Evolutionary conservation across 495 filamentous ascomycete genomes (phyloP).

Genomic region (Parmelia sp.): DNA sequence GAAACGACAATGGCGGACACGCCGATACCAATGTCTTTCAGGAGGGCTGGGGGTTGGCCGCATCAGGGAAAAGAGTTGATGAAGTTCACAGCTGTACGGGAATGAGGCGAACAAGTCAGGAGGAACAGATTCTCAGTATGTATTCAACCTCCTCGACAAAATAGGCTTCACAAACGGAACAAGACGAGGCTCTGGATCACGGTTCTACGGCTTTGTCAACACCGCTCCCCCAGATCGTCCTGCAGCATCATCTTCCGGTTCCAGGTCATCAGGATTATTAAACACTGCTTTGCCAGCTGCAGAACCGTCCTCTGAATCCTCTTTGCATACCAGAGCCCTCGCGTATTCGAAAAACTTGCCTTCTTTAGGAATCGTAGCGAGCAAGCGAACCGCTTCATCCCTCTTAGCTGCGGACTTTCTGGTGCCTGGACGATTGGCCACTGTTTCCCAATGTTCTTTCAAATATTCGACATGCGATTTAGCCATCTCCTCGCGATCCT

Average conservation of each 20-base stretch:
- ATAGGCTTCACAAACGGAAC: not conserved
- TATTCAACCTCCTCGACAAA: too few species aligned
- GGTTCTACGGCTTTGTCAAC: too few species aligned
- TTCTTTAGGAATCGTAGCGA: not conserved
- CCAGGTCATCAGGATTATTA: not conserved
- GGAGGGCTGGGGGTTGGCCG: slow-evolving; percentile 3
- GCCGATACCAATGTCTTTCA: not conserved
- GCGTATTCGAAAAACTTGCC: not conserved
- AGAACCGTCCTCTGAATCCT: not conserved
- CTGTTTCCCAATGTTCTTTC: not conserved
- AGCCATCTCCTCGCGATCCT: not conserved
- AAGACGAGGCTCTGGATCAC: too few species aligned
- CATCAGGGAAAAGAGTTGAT: not conserved
- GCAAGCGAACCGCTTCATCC: slow-evolving; percentile 1
- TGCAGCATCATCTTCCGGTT: too few species aligned
- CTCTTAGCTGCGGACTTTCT: not conserved
- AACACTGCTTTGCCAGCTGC: not conserved
- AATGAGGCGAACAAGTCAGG: not conserved
- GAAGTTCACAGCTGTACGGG: not conserved
- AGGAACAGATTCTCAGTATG: too few species aligned
- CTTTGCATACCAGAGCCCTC: slow-evolving; percentile 19
- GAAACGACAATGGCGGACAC: not conserved
- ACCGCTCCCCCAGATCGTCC: too few species aligned
- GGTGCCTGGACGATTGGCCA: not conserved
- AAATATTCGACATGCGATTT: not conserved